Evolutionary conservation across 2,329 filamentous ascomycete species (phyloP), one percentile per base, ranked within the genome.

Genomic region (Tolypocladium ophioglossoides): DNA sequence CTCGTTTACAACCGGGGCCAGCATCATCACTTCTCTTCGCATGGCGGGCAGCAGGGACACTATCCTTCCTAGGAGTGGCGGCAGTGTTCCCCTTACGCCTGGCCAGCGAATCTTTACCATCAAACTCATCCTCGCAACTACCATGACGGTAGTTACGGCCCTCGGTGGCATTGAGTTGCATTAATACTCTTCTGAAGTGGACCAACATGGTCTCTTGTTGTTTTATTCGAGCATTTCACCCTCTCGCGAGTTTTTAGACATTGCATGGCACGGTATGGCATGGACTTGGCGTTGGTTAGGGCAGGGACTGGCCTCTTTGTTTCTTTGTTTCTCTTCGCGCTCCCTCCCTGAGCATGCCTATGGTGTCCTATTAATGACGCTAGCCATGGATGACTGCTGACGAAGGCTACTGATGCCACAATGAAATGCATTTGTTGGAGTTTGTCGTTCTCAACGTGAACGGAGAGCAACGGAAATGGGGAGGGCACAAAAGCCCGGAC

Each of bases 1-100:
- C 54, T 72, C 46, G 54, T 68, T 50, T 71, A 66, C 58, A 67
- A 71, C 51, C 61, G 69, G 9, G 62, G 63, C 38, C 66, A 68
- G 54, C 62, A 66, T 37, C 64, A 65, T 44, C 58, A 57, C 16
- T 51, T 64, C 41, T 53, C 57, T 34, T 34, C 60, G n/a, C 67
- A 68, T 16, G 57, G 57, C 34, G 59, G 61, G 47, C 57, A 59
- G 51, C 69, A 70, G 47, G 68, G 68, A 50, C 64, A 65, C 24
- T 71, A 66, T 60, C 66, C 64, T 55, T 68, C 66, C 56, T 72
- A 72, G 69, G 57, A 59, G 59, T 58, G 61, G 61, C 60, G 58
- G 60, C 55, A 57, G 53, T 59, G 52, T 51, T 52, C 50, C 46
- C 54, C 51, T 57, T 54, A 39, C 46, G 54, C 51, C 37, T 37